Evolutionary conservation across 257 asterid genomes (phyloP).

Genomic region (Craterostigma plantagineum): DNA sequence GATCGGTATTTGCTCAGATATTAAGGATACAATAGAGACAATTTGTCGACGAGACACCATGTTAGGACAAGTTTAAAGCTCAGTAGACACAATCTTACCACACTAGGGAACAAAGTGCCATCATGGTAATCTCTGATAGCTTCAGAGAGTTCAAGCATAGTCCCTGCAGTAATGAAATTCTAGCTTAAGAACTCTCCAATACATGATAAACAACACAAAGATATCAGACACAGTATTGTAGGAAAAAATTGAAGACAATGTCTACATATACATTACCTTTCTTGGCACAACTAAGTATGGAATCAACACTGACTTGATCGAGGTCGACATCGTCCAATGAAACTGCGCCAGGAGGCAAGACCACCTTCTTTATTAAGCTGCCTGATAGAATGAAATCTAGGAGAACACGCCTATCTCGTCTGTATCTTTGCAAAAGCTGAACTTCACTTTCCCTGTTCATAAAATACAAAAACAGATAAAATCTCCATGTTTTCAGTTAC

Average conservation of each 20-base stretch:
- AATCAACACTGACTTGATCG: slow-evolving; percentile 91
- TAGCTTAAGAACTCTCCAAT: neutral
- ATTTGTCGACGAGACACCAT: no score
- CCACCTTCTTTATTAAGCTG: slow-evolving; percentile 76
- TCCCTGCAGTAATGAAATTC: slow-evolving; percentile 30
- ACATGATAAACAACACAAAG: no score
- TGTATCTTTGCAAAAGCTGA: slow-evolving; percentile 69
- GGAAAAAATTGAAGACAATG: neutral
- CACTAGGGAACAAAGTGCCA: slow-evolving; percentile 56
- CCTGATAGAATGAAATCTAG: slow-evolving; percentile 75
- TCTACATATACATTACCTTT: slow-evolving; percentile 37
- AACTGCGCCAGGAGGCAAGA: slow-evolving; percentile 97
- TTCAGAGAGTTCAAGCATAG: slow-evolving; percentile 81
- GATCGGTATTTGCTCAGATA: neutral
- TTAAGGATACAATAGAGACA: slow-evolving; percentile 1
- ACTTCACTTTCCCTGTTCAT: slow-evolving; percentile 46
- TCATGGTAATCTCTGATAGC: slow-evolving; percentile 93
- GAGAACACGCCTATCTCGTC: slow-evolving; percentile 75
- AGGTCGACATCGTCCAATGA: slow-evolving; percentile 94
- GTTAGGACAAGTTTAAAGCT: slow-evolving; percentile 8
- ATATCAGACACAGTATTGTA: no score
- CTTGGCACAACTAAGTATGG: slow-evolving; percentile 72
- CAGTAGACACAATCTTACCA: slow-evolving; percentile 36
- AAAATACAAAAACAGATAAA: no score
- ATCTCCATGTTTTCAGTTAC: no score